These are phyloP conservation scores for Plasmopara viticola DNA, from an alignment of 352 stramenopile genomes.

Conservation along the genomic window DNA sequence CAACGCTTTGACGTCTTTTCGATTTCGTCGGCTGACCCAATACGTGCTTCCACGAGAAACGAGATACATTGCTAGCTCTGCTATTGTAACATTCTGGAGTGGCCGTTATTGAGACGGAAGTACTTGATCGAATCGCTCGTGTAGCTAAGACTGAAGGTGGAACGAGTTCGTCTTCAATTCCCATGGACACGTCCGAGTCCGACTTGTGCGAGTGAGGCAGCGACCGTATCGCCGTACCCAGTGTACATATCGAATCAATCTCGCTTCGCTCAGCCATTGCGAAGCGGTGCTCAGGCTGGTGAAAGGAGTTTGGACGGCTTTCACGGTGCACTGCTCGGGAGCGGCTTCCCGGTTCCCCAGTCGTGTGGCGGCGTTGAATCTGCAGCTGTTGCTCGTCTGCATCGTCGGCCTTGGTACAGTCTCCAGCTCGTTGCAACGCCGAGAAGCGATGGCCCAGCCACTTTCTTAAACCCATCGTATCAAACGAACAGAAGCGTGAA, in stretches of 20 bases:
- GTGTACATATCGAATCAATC: conserved; percentile 10
- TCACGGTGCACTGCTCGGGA: conserved; percentile 6
- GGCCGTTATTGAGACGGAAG: neutral
- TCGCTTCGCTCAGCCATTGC: conserved; percentile 18
- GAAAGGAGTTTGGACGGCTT: conserved; percentile 1
- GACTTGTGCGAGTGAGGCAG: conserved; percentile 8
- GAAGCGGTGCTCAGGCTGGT: conserved; percentile 12
- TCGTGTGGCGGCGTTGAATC: conserved; percentile 21
- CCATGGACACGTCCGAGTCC: conserved; percentile 27
- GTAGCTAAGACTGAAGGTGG: conserved; percentile 5
- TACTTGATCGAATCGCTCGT: conserved; percentile 5
- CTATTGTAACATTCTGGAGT: conserved; percentile 24
- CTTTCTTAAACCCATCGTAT: conserved; percentile 55
- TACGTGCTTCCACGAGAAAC: conserved; percentile 62
- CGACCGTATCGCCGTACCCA: conserved; percentile 13
- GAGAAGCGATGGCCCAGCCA: conserved; percentile 51
- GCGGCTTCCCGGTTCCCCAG: conserved; percentile 14
- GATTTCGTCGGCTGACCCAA: conserved; percentile 42
- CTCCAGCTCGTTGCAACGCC: conserved; percentile 22
- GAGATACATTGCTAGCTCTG: conserved; percentile 31
- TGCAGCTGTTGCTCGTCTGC: conserved; percentile 10
- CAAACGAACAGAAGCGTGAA: neutral
- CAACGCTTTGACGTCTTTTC: conserved; percentile 21
- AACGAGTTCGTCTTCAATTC: conserved; percentile 16
- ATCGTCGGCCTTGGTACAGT: conserved; percentile 14